phyloP scores from a whole-genome alignment of 164 flowering plant genomes.

The Piper betle region DNA sequence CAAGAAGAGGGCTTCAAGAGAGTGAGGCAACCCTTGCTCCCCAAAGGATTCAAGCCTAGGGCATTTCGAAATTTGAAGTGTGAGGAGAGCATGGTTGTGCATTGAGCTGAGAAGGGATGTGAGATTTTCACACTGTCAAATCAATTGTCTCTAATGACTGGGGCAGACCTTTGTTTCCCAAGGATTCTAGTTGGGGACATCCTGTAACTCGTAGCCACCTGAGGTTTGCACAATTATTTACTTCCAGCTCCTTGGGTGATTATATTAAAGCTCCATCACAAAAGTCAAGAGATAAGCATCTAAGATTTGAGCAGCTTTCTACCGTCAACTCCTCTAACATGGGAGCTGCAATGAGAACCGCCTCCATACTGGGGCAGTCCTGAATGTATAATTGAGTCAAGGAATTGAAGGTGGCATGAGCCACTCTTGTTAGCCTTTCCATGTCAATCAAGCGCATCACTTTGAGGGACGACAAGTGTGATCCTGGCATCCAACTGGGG shows the following conservation, averaged over 20 bases:
- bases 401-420: no score
- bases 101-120: conserved; percentile 1
- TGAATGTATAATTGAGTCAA: conserved; percentile 2
- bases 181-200: no score
- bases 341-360: conserved; percentile 6
- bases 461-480: neutral
- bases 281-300: no score
- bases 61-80: neutral
- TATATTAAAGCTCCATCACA: neutral
- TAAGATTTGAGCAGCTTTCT: no score
- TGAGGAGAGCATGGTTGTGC: conserved; percentile 2
- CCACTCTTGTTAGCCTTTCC: no score
- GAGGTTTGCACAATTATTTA: conserved; percentile 1
- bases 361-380: conserved; percentile 1
- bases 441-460: no score
- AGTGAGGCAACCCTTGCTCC: no score
- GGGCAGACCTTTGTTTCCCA: neutral
- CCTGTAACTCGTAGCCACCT: no score
- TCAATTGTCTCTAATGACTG: conserved; percentile 4
- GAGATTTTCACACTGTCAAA: neutral
- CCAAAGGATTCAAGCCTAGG: neutral
- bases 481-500: conserved; percentile 11
- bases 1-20: no score
- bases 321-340: conserved; percentile 9
- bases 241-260: conserved; percentile 8